Base-by-base conservation (phyloP, 1,139 yeast species). In the Taphrina communis region DNA sequence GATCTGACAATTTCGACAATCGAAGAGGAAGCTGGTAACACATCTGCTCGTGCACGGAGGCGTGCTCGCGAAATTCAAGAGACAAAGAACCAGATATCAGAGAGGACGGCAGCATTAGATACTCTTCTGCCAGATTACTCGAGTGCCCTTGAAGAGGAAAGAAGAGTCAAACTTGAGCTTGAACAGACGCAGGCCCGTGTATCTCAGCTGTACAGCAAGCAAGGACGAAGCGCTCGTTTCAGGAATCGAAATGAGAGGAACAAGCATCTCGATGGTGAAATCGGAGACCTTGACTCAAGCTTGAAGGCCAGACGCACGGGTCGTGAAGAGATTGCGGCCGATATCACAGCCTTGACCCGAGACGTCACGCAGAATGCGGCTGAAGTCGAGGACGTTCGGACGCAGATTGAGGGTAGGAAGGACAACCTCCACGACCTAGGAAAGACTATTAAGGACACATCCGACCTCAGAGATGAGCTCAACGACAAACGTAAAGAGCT, bases 221-320 rank as follows among this genome's bases (percentile, higher is more conserved):
- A 88, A 74, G 91, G 89, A 58, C 84, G 94, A 69, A 85, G 85
- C 72, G 83, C 86, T 55, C 84, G 85, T 73, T 92, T 90, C 74
- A 73, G 78, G 0, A 78, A 83, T 11, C 82, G 83, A 71, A 75
- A 78, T 4, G 88, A 89, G 71, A 83, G 97, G 73, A 89, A 92
- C 75, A 65, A 72, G 0, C 90, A 96, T 95, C 80, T 93, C n/a
- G 74, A 79, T 5, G 69, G 75, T 0, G 86, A 88, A 72, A 82
- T 89, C 19, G 73, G 75, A 0, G 76, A 76, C 5, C 73, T 86
- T 31, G 74, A 78, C 0, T 72, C 74, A 0, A 77, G 80, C 2
- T 72, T 85, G n/a, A 72, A 42, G 1, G 67, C 63, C 39, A 72
- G 72, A 3, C 68, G 60, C 6, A 71, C 74, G 1, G 70, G 77